Evolutionary conservation across 805 yeast species (phyloP).

Genomic region (Cyberlindnera maritima): DNA sequence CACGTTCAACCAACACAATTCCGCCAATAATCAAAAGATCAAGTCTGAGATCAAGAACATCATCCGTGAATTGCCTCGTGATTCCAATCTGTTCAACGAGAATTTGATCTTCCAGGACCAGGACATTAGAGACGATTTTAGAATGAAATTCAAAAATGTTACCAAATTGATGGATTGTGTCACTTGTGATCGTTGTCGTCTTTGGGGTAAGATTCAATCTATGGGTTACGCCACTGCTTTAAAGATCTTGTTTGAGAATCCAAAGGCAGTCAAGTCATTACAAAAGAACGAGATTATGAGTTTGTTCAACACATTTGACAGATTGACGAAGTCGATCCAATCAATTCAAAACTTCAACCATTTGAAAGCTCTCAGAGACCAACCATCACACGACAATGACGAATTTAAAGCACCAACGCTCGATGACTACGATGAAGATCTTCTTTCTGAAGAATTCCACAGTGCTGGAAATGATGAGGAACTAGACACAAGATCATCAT

Average conservation of each 20-base stretch:
- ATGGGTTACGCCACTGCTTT: conserved; percentile 97
- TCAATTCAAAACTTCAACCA: conserved; percentile 70
- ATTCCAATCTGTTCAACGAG: conserved; percentile 45
- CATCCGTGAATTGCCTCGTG: conserved; percentile 23
- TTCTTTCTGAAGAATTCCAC: background rate
- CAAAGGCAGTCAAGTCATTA: conserved; percentile 49
- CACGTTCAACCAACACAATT: conserved; percentile 43
- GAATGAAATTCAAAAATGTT: conserved; percentile 82
- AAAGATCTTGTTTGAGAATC: conserved; percentile 79
- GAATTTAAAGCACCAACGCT: background rate
- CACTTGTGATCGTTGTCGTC: conserved; percentile 94
- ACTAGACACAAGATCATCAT: background rate
- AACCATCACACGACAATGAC: conserved; percentile 2
- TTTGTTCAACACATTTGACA: conserved; percentile 85
- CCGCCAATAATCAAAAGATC: conserved; percentile 42
- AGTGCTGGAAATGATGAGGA: background rate
- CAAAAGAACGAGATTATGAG: conserved; percentile 86
- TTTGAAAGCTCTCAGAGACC: conserved; percentile 37
- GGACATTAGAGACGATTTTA: conserved; percentile 79
- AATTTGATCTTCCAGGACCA: conserved; percentile 46
- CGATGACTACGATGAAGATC: conserved; percentile 1
- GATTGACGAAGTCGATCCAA: conserved; percentile 80
- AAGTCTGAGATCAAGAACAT: conserved; percentile 37
- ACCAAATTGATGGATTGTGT: conserved; percentile 97
- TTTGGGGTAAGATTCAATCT: conserved; percentile 98